Evolutionary conservation across 176 grass and related monocot species (phyloP).

Genomic region (Lolium perenne): DNA sequence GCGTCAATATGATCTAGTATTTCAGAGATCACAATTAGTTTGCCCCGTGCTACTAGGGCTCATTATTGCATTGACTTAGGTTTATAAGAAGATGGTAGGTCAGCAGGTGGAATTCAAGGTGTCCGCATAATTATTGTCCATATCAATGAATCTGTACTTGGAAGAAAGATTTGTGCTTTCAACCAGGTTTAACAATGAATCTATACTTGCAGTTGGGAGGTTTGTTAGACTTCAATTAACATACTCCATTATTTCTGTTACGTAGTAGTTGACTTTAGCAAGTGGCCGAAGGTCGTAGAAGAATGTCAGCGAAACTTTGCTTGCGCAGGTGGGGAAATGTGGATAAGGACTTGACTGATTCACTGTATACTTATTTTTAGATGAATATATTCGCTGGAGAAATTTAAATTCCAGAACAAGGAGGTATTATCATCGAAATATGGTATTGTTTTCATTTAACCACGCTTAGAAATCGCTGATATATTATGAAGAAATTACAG

Average conservation of each 20-base stretch:
- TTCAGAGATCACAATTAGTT: too few species aligned
- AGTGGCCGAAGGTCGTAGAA: constrained; percentile 1
- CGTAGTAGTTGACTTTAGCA: constrained; percentile 19
- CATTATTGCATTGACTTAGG: too few species aligned
- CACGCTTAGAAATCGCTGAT: too few species aligned
- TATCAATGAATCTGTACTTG: not conserved
- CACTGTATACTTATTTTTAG: not conserved
- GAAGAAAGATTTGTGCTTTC: not conserved
- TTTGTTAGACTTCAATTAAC: not conserved
- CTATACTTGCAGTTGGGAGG: not conserved
- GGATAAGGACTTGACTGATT: not conserved
- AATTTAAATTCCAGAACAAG: too few species aligned
- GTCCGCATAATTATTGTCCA: not conserved
- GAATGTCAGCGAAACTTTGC: constrained; percentile 6
- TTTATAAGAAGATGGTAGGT: too few species aligned
- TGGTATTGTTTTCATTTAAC: too few species aligned
- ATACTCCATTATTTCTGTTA: not conserved
- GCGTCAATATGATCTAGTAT: too few species aligned
- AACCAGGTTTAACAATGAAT: not conserved
- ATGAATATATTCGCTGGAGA: too few species aligned
- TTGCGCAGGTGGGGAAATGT: not conserved
- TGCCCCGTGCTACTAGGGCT: too few species aligned
- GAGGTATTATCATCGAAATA: too few species aligned
- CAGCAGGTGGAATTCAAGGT: too few species aligned
- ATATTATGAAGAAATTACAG: too few species aligned